phyloP scores from a whole-genome alignment of 164 flowering plant genomes.

The Magnolia kwangsiensis region DNA sequence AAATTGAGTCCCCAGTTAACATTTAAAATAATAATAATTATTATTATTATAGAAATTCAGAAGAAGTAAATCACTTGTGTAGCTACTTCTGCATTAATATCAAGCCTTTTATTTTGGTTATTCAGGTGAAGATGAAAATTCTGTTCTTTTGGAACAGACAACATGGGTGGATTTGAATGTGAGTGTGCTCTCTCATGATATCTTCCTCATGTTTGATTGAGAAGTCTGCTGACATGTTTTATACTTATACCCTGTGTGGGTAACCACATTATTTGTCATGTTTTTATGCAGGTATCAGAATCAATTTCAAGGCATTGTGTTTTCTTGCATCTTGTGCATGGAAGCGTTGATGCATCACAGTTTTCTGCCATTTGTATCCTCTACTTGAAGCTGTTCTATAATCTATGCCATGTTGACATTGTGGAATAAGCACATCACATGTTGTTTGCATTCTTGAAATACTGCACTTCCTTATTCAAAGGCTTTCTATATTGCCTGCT shows the following conservation, averaged over 20 bases:
- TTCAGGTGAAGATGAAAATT: conserved; percentile 57
- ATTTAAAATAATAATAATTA: neutral
- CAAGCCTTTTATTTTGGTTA: neutral
- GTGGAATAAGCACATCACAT: neutral
- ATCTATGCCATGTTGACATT: neutral
- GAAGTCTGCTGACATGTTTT: neutral
- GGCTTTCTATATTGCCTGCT: too few species aligned
- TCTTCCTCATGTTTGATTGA: neutral
- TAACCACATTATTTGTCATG: neutral
- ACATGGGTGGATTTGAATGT: conserved; percentile 56
- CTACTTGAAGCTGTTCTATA: conserved; percentile 1
- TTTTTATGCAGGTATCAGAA: conserved; percentile 52
- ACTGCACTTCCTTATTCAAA: too few species aligned
- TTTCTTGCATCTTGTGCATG: conserved; percentile 58
- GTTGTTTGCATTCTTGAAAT: too few species aligned
- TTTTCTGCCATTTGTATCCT: conserved; percentile 89
- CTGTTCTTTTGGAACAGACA: conserved; percentile 37
- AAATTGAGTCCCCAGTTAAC: neutral
- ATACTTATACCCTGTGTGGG: neutral
- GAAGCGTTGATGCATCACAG: conserved; percentile 62
- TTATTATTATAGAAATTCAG: too few species aligned
- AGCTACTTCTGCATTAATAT: too few species aligned
- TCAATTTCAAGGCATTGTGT: conserved; percentile 61
- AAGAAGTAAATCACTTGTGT: neutral
- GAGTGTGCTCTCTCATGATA: conserved; percentile 10